Evolutionary conservation across 1,139 yeast genomes (phyloP), one percentile per base, ranked within the genome.

Genomic region (Kluyveromyces sp.): DNA sequence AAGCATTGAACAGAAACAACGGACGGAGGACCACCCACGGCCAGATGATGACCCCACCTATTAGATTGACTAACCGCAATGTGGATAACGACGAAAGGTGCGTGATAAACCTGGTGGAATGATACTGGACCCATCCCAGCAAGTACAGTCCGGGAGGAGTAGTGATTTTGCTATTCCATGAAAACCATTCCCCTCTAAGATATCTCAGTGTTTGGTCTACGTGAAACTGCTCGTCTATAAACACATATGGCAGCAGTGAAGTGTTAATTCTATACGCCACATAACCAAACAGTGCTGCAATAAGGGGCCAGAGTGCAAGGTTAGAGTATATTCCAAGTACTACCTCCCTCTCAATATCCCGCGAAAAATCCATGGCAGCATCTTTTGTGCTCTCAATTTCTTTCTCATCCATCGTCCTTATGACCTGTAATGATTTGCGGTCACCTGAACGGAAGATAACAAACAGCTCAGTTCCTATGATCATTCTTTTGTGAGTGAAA

Each of bases 61-160:
- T 25, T 17, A 80, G 63, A 53, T 85, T 86, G 17, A 82, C 60
- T 15, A 77, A 63, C 49, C 95, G 68, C 39, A 83, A 63, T 1
- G 71, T 65, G 1, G 68, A 62, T 38, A 72, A 51, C n/a, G 64
- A 40, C 52, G 71, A 66, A 62, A 69, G 52, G 12, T 58, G 39
- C 37, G 51, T 40, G 41, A 61, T 33, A 22, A 53, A 46, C 44
- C 57, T 53, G 33, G 69, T 35, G 2, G 65, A 20, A 47, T 71
- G 63, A 39, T 73, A 61, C 56, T 78, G 3, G 6, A 65, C 42
- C 49, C 72, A 73, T 1, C 89, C 94, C 9, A 88, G 56, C 8
- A 73, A 50, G 57, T 92, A 92, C 31, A 92, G 67, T 0, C 98
- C 99, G 1, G 98, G 98, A 1, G 98, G 98, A 0, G 98, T 92